Evolutionary conservation across 2,329 filamentous ascomycete species (phyloP), one percentile per base, ranked within the genome.

Genomic region (Clonostachys chloroleuca): DNA sequence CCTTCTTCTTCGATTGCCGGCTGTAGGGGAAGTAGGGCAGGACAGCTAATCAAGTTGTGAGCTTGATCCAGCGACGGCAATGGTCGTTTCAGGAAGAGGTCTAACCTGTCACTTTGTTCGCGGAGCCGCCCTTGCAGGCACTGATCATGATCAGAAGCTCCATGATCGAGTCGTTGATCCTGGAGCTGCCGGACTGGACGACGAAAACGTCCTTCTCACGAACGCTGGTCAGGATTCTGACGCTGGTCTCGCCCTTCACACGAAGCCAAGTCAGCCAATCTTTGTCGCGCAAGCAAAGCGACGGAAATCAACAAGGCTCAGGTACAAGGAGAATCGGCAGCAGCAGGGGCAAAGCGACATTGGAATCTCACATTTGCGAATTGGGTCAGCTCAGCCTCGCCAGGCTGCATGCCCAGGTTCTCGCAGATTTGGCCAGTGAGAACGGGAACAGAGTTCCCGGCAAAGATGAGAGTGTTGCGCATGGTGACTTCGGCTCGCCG

Each of bases 191-290:
- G 52, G 92, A 97, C 75, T 99, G 94, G 51, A 99, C 87, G 64
- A 99, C 92, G 68, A 97, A 99, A 59, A 99, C 92, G 79, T 99
- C 92, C 69, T 97, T 95, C 65, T 99, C 95, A 57, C 94, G 88
- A 55, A 99, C 91, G 67, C 82, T 86, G 42, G 80, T 84, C 63
- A 85, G 63, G 61, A 86, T 85, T 59, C 81, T 79, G 58, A 86
- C 83, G 60, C 81, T 85, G 49, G 82, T 86, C 70, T 86, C 83
- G 68, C 83, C 83, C 81, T 84, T 65, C 49, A n/a, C 14, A 74
- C 35, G 45, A 16, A 42, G 24, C 24, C 24, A 30, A 30, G 24
- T 30, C 24, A 30, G 24, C 24, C 24, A 30, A 30, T 30, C 24
- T 30, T 44, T 44, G 18, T 34, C 12, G 40, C n/a, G 33, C 41